Evolutionary conservation across 306 rosid species (phyloP).

Genomic region (Echinosophora koreensis): DNA sequence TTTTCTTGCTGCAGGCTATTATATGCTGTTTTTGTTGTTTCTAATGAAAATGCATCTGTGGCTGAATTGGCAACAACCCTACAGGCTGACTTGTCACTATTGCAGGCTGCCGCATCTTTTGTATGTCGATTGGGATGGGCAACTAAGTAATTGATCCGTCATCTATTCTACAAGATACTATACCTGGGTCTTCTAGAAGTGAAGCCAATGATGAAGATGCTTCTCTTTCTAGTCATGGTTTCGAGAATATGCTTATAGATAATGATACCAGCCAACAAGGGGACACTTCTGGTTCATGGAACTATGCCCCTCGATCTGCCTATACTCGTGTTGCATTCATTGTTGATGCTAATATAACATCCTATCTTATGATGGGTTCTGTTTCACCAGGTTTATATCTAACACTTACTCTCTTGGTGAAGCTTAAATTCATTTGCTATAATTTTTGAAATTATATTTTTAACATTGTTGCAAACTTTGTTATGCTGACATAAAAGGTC

Average conservation of each 20-base stretch:
- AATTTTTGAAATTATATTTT: slow-evolving; percentile 7
- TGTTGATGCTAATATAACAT: slow-evolving; percentile 97
- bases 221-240: slow-evolving; percentile 64
- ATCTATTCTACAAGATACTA: slow-evolving; percentile 79
- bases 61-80: slow-evolving; percentile 95
- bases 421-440: slow-evolving; percentile 27
- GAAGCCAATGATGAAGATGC: slow-evolving; percentile 73
- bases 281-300: slow-evolving; percentile 67
- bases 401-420: slow-evolving; percentile 29
- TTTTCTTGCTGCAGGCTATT: slow-evolving; percentile 75
- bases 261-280: slow-evolving; percentile 71
- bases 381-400: slow-evolving; percentile 93
- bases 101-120: slow-evolving; percentile 99
- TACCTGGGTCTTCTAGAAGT: slow-evolving; percentile 77
- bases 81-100: slow-evolving; percentile 89
- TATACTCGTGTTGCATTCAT: slow-evolving; percentile 90
- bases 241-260: slow-evolving; percentile 65
- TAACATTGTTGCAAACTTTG: not conserved
- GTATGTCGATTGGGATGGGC: slow-evolving; percentile 99
- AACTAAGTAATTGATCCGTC: slow-evolving; percentile 91
- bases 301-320: slow-evolving; percentile 61
- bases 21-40: slow-evolving; percentile 98
- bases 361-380: slow-evolving; percentile 99
- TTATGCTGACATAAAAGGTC: not conserved
- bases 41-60: slow-evolving; percentile 96